phyloP scores from a whole-genome alignment of 2,329 filamentous ascomycete species.

The Thelonectria olida region DNA sequence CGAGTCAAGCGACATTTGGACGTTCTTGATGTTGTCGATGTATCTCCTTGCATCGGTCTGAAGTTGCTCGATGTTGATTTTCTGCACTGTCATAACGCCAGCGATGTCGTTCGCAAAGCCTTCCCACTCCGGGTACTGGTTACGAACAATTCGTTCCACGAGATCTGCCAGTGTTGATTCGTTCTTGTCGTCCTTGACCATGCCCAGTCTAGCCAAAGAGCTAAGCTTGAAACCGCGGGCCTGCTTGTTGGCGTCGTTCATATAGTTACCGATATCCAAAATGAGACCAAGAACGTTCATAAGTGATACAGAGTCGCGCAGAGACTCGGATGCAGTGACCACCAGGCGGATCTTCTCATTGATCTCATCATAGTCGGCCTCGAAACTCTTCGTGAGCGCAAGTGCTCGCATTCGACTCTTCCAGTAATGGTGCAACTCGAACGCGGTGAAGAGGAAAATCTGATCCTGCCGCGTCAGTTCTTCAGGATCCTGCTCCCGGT shows the following conservation, averaged over 20 bases:
- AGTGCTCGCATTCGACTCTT: conserved; percentile 96
- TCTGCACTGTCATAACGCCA: conserved; percentile 81
- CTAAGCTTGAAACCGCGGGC: conserved; percentile 97
- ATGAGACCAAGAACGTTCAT: conserved; percentile 98
- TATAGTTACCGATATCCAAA: conserved; percentile 98
- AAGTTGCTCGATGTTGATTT: conserved; percentile 94
- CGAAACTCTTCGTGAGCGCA: conserved; percentile 82
- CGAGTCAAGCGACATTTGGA: conserved; percentile 89
- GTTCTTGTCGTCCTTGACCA: conserved; percentile 99
- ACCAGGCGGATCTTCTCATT: conserved; percentile 85
- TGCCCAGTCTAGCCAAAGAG: conserved; percentile 88
- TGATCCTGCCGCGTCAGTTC: conserved; percentile 96
- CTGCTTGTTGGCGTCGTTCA: conserved; percentile 99
- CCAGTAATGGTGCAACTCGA: conserved; percentile 97
- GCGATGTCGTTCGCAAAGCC: conserved; percentile 85
- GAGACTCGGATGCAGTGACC: conserved; percentile 85
- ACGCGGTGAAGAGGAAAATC: conserved; percentile 92
- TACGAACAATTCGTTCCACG: conserved; percentile 94
- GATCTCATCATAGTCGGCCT: conserved; percentile 91
- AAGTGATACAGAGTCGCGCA: conserved; percentile 89
- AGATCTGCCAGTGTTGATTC: conserved; percentile 95
- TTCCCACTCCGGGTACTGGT: conserved; percentile 97
- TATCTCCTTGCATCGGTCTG: conserved; percentile 89
- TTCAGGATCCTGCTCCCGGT: conserved; percentile 83
- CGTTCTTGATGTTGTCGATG: conserved; percentile 93